Conservation (phyloP, 148 eudicot species). For the Rhododendron henanense region DNA sequence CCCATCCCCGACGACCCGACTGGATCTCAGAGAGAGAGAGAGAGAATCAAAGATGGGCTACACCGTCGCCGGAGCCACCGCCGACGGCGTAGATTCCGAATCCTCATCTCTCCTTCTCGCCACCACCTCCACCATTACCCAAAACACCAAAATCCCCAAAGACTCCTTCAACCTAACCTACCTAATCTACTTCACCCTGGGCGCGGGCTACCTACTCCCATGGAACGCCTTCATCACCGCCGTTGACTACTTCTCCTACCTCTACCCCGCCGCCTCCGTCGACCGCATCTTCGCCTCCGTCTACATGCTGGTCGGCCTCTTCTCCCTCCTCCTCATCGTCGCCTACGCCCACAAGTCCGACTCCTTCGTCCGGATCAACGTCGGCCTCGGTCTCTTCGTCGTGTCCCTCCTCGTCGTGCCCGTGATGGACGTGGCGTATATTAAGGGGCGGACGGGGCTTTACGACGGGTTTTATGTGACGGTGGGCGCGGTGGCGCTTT, state of each 20-base stretch:
- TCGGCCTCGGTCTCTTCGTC: conserved; percentile 55
- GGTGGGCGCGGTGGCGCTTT: conserved; percentile 45
- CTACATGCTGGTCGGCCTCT: conserved; percentile 50
- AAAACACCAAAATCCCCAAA: conserved; percentile 27
- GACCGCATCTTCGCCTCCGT: conserved; percentile 65
- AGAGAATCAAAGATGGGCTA: not conserved
- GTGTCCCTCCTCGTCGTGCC: conserved; percentile 56
- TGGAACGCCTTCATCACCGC: conserved; percentile 78
- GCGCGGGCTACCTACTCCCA: conserved; percentile 55
- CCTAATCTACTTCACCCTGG: conserved; percentile 64
- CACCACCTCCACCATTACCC: not conserved
- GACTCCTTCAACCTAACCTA: conserved; percentile 63
- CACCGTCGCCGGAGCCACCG: not conserved
- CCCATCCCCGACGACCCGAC: not conserved
- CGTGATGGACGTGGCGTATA: conserved; percentile 44
- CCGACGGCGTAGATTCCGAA: not conserved
- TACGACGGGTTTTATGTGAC: conserved; percentile 63
- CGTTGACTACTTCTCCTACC: conserved; percentile 61
- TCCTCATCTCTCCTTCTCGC: not conserved
- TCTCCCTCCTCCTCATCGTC: conserved; percentile 38
- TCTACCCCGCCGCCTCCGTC: conserved; percentile 34
- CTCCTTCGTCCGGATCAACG: conserved; percentile 37
- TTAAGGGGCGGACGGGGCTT: conserved; percentile 50
- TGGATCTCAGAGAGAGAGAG: not conserved
- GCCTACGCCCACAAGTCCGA: conserved; percentile 31